Base-by-base conservation (phyloP, 2,329 filamentous ascomycete genomes). In the Nigrograna mackinnonii region DNA sequence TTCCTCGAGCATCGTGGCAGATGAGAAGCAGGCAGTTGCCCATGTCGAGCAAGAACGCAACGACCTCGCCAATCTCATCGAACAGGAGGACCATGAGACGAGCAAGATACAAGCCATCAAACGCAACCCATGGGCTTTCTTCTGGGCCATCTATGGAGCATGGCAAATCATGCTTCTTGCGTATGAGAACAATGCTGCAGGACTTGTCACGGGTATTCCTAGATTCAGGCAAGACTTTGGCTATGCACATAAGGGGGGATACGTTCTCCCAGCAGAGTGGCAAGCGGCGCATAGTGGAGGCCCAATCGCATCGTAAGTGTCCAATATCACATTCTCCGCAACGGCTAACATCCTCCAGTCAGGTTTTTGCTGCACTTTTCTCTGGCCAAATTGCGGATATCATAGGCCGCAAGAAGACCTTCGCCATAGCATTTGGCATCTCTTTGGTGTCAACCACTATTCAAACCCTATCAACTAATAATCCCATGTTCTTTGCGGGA, bases 151-250 rank as follows among this genome's bases (percentile, higher is more conserved):
- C 24, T 74, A 64, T 44, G 68, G 68, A 20, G 62, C 70, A 6
- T 75, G 69, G 68, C 55, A 60, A 12, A 56, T 71, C 3, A 43
- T 74, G 6, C 62, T 73, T 16, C 64, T 69, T 33, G 62, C 57
- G 22, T 74, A 74, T 35, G 71, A 74, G 45, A 70, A 69, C 43
- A 69, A 73, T 45, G 72, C 71, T 17, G 54, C 64, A 3, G 70
- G 70, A 5, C 70, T 58, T 39, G 66, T 73, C 18, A 61, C 75
- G 30, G 65, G 70, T 17, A 71, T 76, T n/a, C 73, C 73, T 2
- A 45, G 69, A 40, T 76, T 76, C 50, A 62, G 71, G 22, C 64
- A 75, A 44, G 72, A 76, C 47, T 76, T 76, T 52, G 73, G 72
- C 0, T 50, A 61, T 33, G 40, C 50, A 5, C 71, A 46, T 40